Conservation (phyloP, 805 yeast species). For the Candida dajiaensis region DNA sequence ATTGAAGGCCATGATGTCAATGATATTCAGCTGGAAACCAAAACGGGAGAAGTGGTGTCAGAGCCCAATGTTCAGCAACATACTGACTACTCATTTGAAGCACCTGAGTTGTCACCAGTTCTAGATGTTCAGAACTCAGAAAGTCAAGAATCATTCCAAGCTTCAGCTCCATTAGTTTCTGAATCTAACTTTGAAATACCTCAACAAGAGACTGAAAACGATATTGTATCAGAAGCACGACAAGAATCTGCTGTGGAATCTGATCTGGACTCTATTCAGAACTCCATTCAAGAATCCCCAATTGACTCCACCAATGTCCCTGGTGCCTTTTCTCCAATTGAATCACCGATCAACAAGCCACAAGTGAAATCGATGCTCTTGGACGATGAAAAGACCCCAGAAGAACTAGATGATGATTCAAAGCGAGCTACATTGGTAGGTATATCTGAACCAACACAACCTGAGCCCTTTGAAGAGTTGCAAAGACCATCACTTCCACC, state of each 20-base stretch:
- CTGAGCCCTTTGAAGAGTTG: neutral
- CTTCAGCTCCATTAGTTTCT: neutral
- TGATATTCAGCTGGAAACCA: neutral
- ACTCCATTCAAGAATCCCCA: neutral
- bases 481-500: neutral
- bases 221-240: no score
- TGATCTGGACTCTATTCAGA: neutral
- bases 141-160: neutral
- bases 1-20: neutral
- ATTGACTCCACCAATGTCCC: neutral
- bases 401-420: neutral
- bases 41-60: neutral
- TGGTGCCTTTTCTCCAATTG: neutral
- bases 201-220: neutral
- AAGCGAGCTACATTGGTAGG: neutral
- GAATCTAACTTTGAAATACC: neutral
- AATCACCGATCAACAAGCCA: neutral
- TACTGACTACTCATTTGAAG: neutral
- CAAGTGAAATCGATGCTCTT: neutral
- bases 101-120: neutral
- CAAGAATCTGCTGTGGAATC: no score
- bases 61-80: neutral
- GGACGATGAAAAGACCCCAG: neutral
- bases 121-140: neutral
- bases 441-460: neutral